Conservation (phyloP, 2,329 filamentous ascomycete species). For the Cladosporium oxysporum region DNA sequence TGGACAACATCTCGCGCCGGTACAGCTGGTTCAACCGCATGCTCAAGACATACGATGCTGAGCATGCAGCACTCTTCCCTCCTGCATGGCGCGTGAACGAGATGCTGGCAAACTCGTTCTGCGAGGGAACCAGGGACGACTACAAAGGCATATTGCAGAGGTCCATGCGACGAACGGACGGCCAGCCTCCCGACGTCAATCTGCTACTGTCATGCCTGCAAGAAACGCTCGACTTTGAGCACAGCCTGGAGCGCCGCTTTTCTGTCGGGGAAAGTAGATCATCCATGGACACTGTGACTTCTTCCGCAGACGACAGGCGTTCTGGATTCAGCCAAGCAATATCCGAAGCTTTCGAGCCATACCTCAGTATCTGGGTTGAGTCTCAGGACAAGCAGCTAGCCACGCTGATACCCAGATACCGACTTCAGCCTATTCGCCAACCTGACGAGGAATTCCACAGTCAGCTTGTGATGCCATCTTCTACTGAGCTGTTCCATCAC, state of each 20-base stretch:
- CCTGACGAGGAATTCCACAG: conserved; percentile 89
- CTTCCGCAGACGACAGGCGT: conserved; percentile 72
- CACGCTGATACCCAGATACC: conserved; percentile 82
- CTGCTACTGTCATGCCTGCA: conserved; percentile 85
- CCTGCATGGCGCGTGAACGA: conserved; percentile 87
- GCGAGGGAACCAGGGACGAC: conserved; percentile 91
- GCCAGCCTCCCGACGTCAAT: conserved; percentile 83
- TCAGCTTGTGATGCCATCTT: conserved; percentile 86
- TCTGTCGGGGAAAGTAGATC: conserved; percentile 61
- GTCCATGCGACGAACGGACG: conserved; percentile 76
- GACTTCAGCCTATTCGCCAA: conserved; percentile 74
- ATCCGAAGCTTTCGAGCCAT: conserved; percentile 95
- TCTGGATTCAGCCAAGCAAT: conserved; percentile 86
- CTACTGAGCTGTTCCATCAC: conserved; percentile 95
- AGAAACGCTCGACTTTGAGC: conserved; percentile 96
- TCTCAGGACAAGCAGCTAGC: conserved; percentile 89
- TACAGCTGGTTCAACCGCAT: conserved; percentile 97
- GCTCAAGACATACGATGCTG: conserved; percentile 92
- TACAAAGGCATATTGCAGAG: conserved; percentile 90
- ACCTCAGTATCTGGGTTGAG: conserved; percentile 95
- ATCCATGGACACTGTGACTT: conserved; percentile 82
- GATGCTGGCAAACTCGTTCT: conserved; percentile 85
- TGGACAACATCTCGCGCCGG: conserved; percentile 93
- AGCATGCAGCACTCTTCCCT: conserved; percentile 87
- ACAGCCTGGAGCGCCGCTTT: conserved; percentile 83